These are phyloP conservation scores for Rhodotorula graminis DNA, from an alignment of 768 basidiomycete genomes.

Conservation along the genomic window DNA sequence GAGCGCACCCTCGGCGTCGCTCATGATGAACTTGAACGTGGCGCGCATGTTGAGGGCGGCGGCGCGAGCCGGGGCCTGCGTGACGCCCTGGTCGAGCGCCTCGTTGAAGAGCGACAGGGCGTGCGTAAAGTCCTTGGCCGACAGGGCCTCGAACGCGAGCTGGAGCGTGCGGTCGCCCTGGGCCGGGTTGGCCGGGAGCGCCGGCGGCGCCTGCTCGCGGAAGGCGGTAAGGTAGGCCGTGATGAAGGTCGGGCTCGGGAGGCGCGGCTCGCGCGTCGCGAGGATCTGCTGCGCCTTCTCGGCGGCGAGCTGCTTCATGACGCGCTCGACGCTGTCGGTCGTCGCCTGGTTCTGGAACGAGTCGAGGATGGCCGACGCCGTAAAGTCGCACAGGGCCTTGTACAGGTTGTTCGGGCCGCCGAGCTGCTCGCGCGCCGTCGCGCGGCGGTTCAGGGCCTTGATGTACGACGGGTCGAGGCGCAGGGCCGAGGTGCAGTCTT, in stretches of 20 bases:
- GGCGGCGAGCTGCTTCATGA: conserved; percentile 73
- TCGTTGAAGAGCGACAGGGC: conserved; percentile 75
- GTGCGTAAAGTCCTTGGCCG: conserved; percentile 76
- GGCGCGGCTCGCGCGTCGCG: conserved; percentile 66
- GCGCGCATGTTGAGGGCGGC: conserved; percentile 89
- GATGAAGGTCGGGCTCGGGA: conserved; percentile 83
- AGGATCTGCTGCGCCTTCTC: conserved; percentile 70
- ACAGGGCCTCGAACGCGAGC: conserved; percentile 74
- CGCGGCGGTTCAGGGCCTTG: conserved; percentile 63
- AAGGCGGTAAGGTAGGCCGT: conserved; percentile 96
- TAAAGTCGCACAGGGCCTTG: conserved; percentile 61
- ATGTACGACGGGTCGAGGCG: conserved; percentile 76
- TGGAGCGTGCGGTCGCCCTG: conserved; percentile 78
- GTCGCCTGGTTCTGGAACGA: conserved; percentile 79
- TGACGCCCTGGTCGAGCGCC: conserved; percentile 78
- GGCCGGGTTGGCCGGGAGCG: conserved; percentile 63
- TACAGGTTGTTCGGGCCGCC: conserved; percentile 60
- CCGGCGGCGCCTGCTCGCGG: conserved; percentile 68
- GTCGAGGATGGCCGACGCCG: conserved; percentile 91
- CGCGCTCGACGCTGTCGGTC: conserved; percentile 79
- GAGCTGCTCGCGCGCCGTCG: conserved; percentile 73
- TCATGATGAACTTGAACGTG: conserved; percentile 92
- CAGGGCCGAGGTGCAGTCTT: conserved; percentile 84
- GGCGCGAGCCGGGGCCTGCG: conserved; percentile 63
- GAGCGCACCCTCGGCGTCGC: conserved; percentile 75